These are phyloP conservation scores for Cardamine resedifolia DNA, from an alignment of 345 rosid genomes.

Conservation along the genomic window DNA sequence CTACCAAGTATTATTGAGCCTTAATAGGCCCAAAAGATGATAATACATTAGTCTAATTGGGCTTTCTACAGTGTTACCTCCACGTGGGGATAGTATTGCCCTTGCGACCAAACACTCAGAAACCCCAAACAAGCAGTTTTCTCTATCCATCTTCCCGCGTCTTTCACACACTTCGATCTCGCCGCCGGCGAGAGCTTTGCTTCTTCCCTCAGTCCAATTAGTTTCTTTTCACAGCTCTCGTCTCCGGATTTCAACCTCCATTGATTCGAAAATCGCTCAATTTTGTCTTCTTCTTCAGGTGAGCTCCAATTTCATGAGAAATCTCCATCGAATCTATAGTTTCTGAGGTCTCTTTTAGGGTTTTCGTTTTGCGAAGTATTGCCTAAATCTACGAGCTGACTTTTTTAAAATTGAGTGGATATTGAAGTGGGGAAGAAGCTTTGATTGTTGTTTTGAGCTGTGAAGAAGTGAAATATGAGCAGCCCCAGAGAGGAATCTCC, in stretches of 20 bases:
- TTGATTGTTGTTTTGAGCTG: slow-evolving; percentile 15
- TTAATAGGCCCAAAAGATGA: not conserved
- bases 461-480: slow-evolving; percentile 46
- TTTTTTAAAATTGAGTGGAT: not conserved
- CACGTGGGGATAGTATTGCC: not conserved
- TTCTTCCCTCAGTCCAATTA: slow-evolving; percentile 7
- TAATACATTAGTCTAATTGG: not conserved
- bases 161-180: slow-evolving; percentile 33
- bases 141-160: slow-evolving; percentile 36
- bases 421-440: slow-evolving; percentile 4
- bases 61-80: not conserved
- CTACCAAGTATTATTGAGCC: slow-evolving; percentile 3
- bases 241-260: not conserved
- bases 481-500: slow-evolving; percentile 77
- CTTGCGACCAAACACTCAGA: slow-evolving; percentile 16
- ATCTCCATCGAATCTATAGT: not conserved
- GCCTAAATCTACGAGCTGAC: not conserved
- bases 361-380: not conserved
- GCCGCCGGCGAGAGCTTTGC: slow-evolving; percentile 36
- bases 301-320: not conserved
- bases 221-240: slow-evolving; percentile 4
- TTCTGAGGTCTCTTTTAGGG: slow-evolving; percentile 16
- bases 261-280: not conserved
- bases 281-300: slow-evolving; percentile 7
- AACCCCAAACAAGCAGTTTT: slow-evolving; percentile 16